Evolutionary conservation across 2,329 filamentous ascomycete species (phyloP).

Genomic region (Xylaria sp.): DNA sequence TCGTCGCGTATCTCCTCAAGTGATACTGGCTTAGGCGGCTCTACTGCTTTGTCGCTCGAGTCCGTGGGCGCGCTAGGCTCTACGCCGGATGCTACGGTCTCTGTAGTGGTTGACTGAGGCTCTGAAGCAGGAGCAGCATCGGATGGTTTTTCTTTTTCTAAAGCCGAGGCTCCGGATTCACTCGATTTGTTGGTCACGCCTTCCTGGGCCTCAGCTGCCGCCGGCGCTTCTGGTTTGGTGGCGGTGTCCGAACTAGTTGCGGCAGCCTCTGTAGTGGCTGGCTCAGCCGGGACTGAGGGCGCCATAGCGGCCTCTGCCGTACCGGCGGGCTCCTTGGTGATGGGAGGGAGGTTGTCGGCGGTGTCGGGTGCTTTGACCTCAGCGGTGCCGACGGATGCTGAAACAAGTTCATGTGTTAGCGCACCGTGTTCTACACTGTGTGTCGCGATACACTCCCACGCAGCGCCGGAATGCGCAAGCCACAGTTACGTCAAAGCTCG

Average conservation of each 20-base stretch:
- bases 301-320: slow-evolving; percentile 40
- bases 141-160: slow-evolving; percentile 44
- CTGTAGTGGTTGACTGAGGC: slow-evolving; percentile 20
- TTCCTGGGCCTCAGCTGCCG: slow-evolving; percentile 36
- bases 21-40: slow-evolving; percentile 46
- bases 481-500: slow-evolving; percentile 30
- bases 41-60: slow-evolving; percentile 40
- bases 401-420: slow-evolving; percentile 39
- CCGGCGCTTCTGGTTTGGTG: slow-evolving; percentile 35
- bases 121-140: slow-evolving; percentile 33
- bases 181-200: slow-evolving; percentile 41
- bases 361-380: slow-evolving; percentile 41
- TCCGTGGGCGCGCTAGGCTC: slow-evolving; percentile 34
- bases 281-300: slow-evolving; percentile 35
- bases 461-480: slow-evolving; percentile 33
- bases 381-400: slow-evolving; percentile 40
- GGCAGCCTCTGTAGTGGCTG: slow-evolving; percentile 25
- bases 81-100: slow-evolving; percentile 35
- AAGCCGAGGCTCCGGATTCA: slow-evolving; percentile 37
- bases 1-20: slow-evolving; percentile 48
- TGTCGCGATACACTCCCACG: slow-evolving; percentile 33
- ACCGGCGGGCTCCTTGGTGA: slow-evolving; percentile 40
- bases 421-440: slow-evolving; percentile 44
- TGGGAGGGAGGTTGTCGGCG: slow-evolving; percentile 40
- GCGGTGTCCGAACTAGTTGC: slow-evolving; percentile 20